Percentiles rank a stretch among this genome's conserved stretches.
Conservation (phyloP, 306 rosid species). For the Cucurbita argyrosperma region DNA sequence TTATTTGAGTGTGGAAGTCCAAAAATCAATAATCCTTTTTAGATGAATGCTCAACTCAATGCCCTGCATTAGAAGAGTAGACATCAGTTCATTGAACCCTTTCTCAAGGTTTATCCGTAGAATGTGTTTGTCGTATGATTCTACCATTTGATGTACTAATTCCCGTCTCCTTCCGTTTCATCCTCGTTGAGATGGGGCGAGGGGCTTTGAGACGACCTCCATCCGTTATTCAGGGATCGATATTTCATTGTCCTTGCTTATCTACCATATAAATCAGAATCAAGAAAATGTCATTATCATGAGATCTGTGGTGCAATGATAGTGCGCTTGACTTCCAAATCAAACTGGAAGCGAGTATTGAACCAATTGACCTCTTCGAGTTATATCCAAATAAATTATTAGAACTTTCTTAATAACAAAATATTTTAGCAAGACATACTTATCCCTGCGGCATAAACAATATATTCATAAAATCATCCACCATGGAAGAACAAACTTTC, state of each 20-base stretch:
- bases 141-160: background rate
- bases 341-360: too few relatives aligned
- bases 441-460: background rate
- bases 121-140: background rate
- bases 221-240: background rate
- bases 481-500: background rate
- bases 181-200: background rate
- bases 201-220: background rate
- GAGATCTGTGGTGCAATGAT: too few relatives aligned
- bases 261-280: background rate
- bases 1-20: background rate
- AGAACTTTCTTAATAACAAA: too few relatives aligned
- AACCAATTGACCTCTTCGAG: too few relatives aligned
- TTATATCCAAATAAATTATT: too few relatives aligned
- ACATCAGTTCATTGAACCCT: background rate
- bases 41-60: background rate
- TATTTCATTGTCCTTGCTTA: background rate
- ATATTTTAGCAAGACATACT: background rate
- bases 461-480: background rate
- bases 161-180: background rate
- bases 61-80: background rate
- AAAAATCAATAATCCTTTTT: background rate
- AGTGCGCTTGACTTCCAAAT: too few relatives aligned
- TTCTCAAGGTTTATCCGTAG: background rate
- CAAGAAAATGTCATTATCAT: background rate